Evolutionary conservation across 2,329 filamentous ascomycete genomes (phyloP).

Genomic region (Monilinia laxa): DNA sequence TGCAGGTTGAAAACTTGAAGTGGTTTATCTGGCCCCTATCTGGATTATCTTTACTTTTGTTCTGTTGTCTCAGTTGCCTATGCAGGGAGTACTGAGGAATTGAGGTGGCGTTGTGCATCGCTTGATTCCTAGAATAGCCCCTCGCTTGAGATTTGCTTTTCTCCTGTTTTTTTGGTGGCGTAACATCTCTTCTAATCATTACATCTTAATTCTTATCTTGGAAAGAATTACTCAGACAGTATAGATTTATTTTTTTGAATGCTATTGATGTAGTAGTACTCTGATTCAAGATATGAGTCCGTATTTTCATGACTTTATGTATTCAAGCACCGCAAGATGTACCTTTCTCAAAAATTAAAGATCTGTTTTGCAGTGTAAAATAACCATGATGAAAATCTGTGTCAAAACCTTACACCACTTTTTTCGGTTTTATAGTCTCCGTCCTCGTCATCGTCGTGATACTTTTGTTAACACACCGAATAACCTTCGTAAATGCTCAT

Average conservation of each 20-base stretch:
- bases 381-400: not conserved
- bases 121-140: not conserved
- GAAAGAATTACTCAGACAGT: not conserved
- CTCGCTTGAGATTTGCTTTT: slow-evolving; percentile 14
- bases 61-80: not conserved
- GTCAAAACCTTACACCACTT: not conserved
- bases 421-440: not conserved
- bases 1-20: not conserved
- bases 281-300: not conserved
- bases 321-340: not conserved
- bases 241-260: not conserved
- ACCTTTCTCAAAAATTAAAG: not conserved
- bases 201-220: too few species aligned
- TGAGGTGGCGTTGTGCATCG: slow-evolving; percentile 11
- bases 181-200: not conserved
- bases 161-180: not conserved
- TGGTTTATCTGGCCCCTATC: slow-evolving; percentile 9
- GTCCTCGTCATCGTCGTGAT: not conserved
- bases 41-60: slow-evolving; percentile 2
- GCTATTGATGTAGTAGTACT: not conserved
- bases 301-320: not conserved
- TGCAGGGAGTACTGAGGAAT: slow-evolving; percentile 15
- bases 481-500: not conserved
- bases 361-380: not conserved
- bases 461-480: not conserved